Evolutionary conservation across 768 basidiomycete genomes (phyloP).

Genomic region (Pluteus cervinus): DNA sequence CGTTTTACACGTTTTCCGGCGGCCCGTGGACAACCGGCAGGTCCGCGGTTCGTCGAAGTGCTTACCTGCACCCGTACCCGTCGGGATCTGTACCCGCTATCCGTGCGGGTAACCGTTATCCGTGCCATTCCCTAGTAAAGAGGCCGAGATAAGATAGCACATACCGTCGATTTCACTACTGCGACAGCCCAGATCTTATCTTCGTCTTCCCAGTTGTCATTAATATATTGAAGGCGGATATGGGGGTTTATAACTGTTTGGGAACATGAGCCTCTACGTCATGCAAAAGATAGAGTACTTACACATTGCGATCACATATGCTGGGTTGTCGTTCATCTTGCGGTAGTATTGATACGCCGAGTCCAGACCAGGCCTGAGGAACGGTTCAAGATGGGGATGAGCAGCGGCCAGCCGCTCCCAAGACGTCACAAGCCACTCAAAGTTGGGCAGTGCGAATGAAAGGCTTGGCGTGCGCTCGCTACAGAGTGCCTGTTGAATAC

Average conservation of each 20-base stretch:
- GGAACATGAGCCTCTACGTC: neutral
- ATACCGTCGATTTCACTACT: too few species aligned
- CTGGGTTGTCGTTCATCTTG: constrained; percentile 5
- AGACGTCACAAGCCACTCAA: constrained; percentile 9
- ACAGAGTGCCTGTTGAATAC: constrained; percentile 4
- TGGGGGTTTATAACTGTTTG: constrained; percentile 13
- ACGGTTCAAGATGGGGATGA: neutral
- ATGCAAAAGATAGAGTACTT: constrained; percentile 1
- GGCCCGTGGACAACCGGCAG: too few species aligned
- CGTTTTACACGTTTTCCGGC: too few species aligned
- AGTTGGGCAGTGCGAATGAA: constrained; percentile 6
- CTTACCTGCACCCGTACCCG: too few species aligned
- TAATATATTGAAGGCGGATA: constrained; percentile 11
- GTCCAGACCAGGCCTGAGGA: constrained; percentile 6
- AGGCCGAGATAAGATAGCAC: too few species aligned
- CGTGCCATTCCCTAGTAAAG: too few species aligned
- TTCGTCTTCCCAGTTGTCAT: constrained; percentile 10
- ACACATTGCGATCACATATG: constrained; percentile 13
- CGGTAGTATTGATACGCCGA: constrained; percentile 9
- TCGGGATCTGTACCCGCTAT: too few species aligned
- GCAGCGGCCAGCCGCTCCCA: constrained; percentile 5
- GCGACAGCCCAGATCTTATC: too few species aligned
- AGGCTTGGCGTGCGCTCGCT: constrained; percentile 7
- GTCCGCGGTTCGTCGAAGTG: too few species aligned
- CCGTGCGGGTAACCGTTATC: too few species aligned